Evolutionary conservation across 2,329 filamentous ascomycete species (phyloP), one percentile per base, ranked within the genome.

Genomic region (Fusarium cicatricum): DNA sequence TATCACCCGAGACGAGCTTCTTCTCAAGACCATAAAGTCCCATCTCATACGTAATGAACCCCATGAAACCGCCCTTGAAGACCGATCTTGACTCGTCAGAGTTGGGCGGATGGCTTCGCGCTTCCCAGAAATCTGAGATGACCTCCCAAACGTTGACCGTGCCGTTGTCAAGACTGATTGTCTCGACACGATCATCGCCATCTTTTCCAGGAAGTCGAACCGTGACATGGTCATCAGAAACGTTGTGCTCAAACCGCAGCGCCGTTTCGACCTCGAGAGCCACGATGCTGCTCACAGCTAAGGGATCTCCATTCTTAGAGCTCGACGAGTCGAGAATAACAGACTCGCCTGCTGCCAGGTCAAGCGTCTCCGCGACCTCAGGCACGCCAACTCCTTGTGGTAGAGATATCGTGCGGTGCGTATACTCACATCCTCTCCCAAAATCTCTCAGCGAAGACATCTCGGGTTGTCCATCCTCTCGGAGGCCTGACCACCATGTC

Each of bases 21-120:
- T 70, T 66, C 33, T 71, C 74, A 5, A 76, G 58, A 0, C 71
- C 71, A 23, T 72, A 66, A 1, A 96, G 77, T 0, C 91, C 91
- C 70, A 92, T 85, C 72, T 97, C 92, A 57, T 97, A 96, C 0
- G 90, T 92, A 44, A 92, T 83, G 67, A 89, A 96, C 0, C 92
- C 92, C 75, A 96, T 85, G 55, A 96, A 87, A 0, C 92, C 92
- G 45, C 91, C 92, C 74, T 90, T 86, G 70, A 96, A 97, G 0
- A 90, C 84, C 0, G 64, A 65, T 3, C 21, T 32, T 15, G 64
- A 58, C 11, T 54, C 43, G 11, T 39, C 38, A 15, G 55, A 55
- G 14, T 55, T 55, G n/a, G 68, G 64, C 5, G 66, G 62, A 5
- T 66, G 51, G 10, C 51, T 70, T 31, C 75, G 60, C 5, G 57